phyloP scores from a whole-genome alignment of 345 rosid species.

The Linum trigynum region DNA sequence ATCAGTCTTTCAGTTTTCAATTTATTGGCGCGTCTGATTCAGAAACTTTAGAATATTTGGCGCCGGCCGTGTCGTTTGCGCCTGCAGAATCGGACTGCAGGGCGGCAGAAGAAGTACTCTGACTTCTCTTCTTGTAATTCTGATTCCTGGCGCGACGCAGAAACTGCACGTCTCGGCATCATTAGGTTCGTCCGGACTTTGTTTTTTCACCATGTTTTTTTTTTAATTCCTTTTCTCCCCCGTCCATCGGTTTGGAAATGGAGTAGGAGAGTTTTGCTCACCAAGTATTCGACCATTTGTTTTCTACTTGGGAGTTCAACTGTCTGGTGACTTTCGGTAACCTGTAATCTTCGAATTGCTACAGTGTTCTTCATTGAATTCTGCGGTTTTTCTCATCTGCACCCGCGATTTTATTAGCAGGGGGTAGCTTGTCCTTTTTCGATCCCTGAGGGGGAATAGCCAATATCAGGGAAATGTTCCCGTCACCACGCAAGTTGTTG shows the following conservation, averaged over 20 bases:
- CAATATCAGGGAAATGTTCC: not conserved
- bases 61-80: not conserved
- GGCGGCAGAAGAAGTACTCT: not conserved
- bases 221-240: not conserved
- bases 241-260: not conserved
- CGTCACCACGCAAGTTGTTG: not conserved
- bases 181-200: not conserved
- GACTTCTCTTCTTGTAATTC: not conserved
- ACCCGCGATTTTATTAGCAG: not conserved
- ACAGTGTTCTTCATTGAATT: not conserved
- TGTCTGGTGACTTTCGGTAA: not conserved
- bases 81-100: not conserved
- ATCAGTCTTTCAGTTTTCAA: too few relatives aligned
- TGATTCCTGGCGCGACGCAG: not conserved
- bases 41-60: too few relatives aligned
- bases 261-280: not conserved
- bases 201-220: not conserved
- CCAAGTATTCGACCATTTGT: not conserved
- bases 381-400: not conserved
- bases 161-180: not conserved
- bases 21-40: too few relatives aligned
- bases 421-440: not conserved
- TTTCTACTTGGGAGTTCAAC: not conserved
- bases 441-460: too few relatives aligned
- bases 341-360: not conserved